Base-by-base conservation (phyloP, 2,329 filamentous ascomycete species). In the Colletotrichum somersetense region DNA sequence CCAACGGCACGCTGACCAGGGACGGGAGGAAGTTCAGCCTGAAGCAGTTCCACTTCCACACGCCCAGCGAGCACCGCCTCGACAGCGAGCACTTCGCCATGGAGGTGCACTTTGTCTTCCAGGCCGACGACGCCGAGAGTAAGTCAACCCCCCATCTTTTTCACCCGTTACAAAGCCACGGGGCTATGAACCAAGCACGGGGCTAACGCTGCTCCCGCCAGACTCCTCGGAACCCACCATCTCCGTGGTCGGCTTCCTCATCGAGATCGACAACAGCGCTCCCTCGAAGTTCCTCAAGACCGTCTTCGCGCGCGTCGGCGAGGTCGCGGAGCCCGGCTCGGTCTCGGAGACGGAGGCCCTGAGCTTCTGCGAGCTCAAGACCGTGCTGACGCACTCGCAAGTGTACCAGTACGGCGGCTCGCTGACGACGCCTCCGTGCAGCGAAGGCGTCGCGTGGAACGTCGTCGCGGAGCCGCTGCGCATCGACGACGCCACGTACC, bases 391-490 rank as follows among this genome's bases (percentile, higher is more conserved):
- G 2, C 78, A 81, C 33, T 77, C 77, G 3, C 81, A 80, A 5
- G 79, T 88, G 66, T 85, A 83, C 75, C 83, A 83, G 70, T 91
- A 91, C 81, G 78, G 79, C 16, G 89, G 89, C 26, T 90, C 88
- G 23, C 82, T 91, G 58, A 91, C 89, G 52, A 91, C 89, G 0
- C 89, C 90, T 26, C 89, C 89, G 5, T 91, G 89, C 80, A 83
- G 83, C 20, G 88, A 91, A 78, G 85, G 85, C 35, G 81, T 91
- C 30, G 81, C 79, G 12, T 91, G 88, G 83, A 80, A 88, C 59
- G 79, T 90, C 53, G 85, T 85, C 74, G 80, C 83, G 72, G 75
- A 86, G 67, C 84, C 85, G 48, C 77, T 90, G 4, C 78, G 79
- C 46, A 79, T 91, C 73, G 80, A 83, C 74, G 82, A 87, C 20